Evolutionary conservation across 2,329 filamentous ascomycete genomes (phyloP), one percentile per base, ranked within the genome.

Genomic region (Xylaria sp.): DNA sequence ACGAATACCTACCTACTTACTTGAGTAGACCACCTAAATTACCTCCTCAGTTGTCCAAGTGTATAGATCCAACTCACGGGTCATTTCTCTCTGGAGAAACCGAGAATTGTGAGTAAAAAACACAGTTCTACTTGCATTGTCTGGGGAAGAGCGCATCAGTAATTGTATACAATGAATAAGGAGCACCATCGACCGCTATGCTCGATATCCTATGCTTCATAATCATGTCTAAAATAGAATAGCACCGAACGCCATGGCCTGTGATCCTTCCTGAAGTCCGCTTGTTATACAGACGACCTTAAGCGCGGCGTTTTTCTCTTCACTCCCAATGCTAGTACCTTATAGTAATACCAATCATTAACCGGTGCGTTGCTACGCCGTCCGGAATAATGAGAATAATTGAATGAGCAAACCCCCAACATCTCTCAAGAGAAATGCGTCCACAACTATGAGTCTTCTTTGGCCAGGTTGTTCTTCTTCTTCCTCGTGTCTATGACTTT

Each of bases 201-300:
- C 68, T 73, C 68, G 52, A 69, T 60, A 68, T 71, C 70, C 72
- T 69, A 73, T 76, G 71, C 74, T 71, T 74, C 75, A 64, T 75
- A 71, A 73, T 74, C 73, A 51, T 68, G 69, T 75, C 69, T 74
- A 70, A 69, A 70, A 65, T 74, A 67, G 60, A 71, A 70, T 65
- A 70, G 55, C 70, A 67, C 68, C 70, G 66, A 77, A 77, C 75
- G 76, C 76, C 75, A 65, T 71, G 68, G 68, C 73, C 71, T 34
- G 70, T 76, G 74, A 74, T 70, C 72, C 71, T 69, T 63, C 63
- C 72, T 70, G 59, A 71, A 70, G 70, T 73, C 72, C 70, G 75
- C 69, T 73, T 73, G 72, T 73, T 74, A 65, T 77, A 76, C 72
- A 76, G 72, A 74, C 68, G 70, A 72, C 65, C 70, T 65, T 55